Conservation (phyloP, 2,329 filamentous ascomycete species). For the Colletotrichum kahawae region DNA sequence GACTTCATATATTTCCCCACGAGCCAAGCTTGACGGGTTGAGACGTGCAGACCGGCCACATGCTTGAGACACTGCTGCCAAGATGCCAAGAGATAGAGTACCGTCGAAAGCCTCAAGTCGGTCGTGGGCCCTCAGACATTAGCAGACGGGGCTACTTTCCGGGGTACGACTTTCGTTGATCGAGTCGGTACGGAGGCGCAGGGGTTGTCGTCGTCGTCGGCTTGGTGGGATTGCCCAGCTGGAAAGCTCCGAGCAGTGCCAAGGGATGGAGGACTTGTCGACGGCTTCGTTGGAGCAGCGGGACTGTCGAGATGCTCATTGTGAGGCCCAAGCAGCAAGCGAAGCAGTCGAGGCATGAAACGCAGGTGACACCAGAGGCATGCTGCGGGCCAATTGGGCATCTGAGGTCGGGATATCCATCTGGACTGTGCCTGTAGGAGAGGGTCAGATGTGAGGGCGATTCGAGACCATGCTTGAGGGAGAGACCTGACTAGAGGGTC, state of each 20-base stretch:
- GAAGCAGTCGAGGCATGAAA: constrained; percentile 20
- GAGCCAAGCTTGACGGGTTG: constrained; percentile 10
- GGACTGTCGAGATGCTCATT: not conserved
- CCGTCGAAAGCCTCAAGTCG: constrained; percentile 11
- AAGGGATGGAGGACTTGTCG: not conserved
- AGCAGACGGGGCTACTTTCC: constrained; percentile 1
- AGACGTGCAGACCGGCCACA: constrained; percentile 7
- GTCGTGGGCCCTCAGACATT: constrained; percentile 12
- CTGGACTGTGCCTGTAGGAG: constrained; percentile 3
- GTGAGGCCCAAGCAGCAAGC: constrained; percentile 12
- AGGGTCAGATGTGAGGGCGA: constrained; percentile 7
- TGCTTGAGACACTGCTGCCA: constrained; percentile 13
- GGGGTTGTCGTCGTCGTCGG: not conserved
- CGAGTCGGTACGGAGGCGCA: constrained; percentile 14
- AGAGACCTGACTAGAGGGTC: constrained; percentile 16
- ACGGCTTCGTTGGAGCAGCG: not conserved
- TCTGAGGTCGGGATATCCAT: constrained; percentile 8
- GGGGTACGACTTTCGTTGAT: constrained; percentile 7
- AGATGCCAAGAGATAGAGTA: constrained; percentile 17
- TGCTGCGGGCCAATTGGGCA: constrained; percentile 10
- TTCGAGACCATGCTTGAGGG: constrained; percentile 18
- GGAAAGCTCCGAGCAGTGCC: constrained; percentile 15
- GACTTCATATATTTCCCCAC: constrained; percentile 22
- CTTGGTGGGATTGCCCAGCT: constrained; percentile 14
- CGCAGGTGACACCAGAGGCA: constrained; percentile 21